Evolutionary conservation across 331 rosid genomes (phyloP), one percentile per base, ranked within the genome.

Genomic region (Pyracantha coccinea): DNA sequence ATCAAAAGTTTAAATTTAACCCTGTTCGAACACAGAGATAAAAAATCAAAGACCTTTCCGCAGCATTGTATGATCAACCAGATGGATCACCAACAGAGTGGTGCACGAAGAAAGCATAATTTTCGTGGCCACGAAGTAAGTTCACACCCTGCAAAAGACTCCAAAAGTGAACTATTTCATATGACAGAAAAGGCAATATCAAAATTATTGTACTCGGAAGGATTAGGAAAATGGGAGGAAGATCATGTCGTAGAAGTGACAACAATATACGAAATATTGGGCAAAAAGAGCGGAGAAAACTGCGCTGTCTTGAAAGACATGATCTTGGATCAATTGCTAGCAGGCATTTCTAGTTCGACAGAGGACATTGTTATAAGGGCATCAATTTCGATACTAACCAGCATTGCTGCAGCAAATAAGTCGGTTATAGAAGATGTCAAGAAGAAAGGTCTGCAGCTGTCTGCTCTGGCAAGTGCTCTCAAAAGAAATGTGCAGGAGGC

Each of bases 401-500:
- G 89, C 67, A 91, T 91, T 61, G 75, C 87, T 84, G 86, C 89
- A 72, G 81, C 79, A 81, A 86, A 91, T 86, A 86, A 81, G 62
- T 91, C 94, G 70, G 81, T 85, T 25, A 72, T 91, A 19, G 89
- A 84, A 71, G 92, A 89, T 75, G 85, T 91, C 67, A 91, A 91
- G 86, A 91, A 84, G 77, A 91, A 89, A 82, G 94, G 94, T 75
- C 81, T 89, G 45, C 85, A 77, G 84, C 66, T 91, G 78, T 77
- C 84, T 77, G 94, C 86, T 86, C 81, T 91, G 63, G 97, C 92
- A 70, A 81, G 86, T 75, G 97, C 97, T 78, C 91, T 91, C 27
- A 91, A 86, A 74, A 88, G 85, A 80, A 87, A 91, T 78, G 88
- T 91, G 57, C 87, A 89, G 6, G 97, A 91, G 83, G 97, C 97